A percentile compares a stretch with the other conserved stretches of the same genome.
phyloP scores from a whole-genome alignment of 2,329 filamentous ascomycete species.

The Canariomyces notabilis region DNA sequence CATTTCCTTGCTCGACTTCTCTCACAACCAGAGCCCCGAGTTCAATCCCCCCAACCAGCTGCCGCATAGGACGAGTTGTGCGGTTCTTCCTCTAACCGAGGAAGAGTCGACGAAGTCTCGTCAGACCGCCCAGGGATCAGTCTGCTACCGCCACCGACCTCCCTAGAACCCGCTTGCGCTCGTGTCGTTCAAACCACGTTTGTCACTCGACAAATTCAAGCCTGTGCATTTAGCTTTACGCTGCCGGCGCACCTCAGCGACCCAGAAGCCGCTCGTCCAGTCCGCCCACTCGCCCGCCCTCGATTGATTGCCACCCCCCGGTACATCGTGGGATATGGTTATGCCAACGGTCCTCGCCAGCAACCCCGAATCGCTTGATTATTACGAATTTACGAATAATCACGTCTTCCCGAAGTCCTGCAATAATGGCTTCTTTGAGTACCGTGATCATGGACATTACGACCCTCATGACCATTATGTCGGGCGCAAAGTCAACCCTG shows the following conservation, averaged over 20 bases:
- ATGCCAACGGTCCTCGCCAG: conserved; percentile 59
- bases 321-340: conserved; percentile 53
- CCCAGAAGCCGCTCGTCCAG: conserved; percentile 6
- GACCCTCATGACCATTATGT: conserved; percentile 39
- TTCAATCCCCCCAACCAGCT: conserved; percentile 72
- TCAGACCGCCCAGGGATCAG: conserved; percentile 84
- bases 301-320: conserved; percentile 21
- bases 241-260: background rate
- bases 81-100: conserved; percentile 99
- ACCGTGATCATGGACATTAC: conserved; percentile 37
- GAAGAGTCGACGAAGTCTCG: conserved; percentile 99
- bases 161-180: conserved; percentile 64
- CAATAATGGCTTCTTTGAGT: conserved; percentile 31
- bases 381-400: conserved; percentile 39
- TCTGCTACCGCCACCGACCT: conserved; percentile 91
- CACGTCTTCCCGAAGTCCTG: conserved; percentile 43
- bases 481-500: conserved; percentile 29
- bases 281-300: conserved; percentile 16
- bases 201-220: conserved; percentile 16
- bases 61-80: conserved; percentile 99
- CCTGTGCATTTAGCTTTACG: background rate
- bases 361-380: conserved; percentile 46
- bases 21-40: conserved; percentile 44
- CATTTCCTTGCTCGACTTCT: conserved; percentile 46
- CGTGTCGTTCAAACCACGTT: conserved; percentile 5